Conservation (phyloP, 768 basidiomycete species). For the Obba rivulosa region DNA sequence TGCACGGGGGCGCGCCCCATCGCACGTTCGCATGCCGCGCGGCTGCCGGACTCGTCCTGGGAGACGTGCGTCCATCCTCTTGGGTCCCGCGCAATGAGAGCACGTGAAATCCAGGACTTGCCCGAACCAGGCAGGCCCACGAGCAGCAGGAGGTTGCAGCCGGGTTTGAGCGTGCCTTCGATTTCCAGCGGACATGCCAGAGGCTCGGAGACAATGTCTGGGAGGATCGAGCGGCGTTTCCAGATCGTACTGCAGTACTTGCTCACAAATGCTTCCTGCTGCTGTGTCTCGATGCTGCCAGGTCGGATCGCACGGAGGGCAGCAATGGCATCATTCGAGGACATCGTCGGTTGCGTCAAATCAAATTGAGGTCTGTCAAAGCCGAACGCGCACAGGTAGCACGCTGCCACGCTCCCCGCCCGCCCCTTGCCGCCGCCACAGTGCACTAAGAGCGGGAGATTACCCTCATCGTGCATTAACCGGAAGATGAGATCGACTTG, state of each 20-base stretch:
- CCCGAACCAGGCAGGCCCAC: conserved; percentile 60
- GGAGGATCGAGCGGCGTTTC: conserved; percentile 50
- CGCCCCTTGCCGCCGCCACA: conserved; percentile 62
- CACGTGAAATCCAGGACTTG: conserved; percentile 50
- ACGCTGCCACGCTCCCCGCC: conserved; percentile 57
- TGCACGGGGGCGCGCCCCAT: conserved; percentile 34
- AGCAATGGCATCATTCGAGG: conserved; percentile 43
- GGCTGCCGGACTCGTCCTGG: conserved; percentile 52
- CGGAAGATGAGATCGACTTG: conserved; percentile 54
- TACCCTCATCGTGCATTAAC: conserved; percentile 38
- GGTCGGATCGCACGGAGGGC: conserved; percentile 46
- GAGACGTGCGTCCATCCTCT: conserved; percentile 42
- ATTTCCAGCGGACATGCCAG: conserved; percentile 40
- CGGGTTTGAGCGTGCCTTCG: conserved; percentile 32
- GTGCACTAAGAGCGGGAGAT: conserved; percentile 49
- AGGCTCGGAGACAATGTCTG: conserved; percentile 46
- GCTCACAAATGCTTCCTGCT: conserved; percentile 54
- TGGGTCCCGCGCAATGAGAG: conserved; percentile 40
- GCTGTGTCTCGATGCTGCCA: conserved; percentile 49
- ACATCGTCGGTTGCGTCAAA: conserved; percentile 41
- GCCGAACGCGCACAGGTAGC: conserved; percentile 53
- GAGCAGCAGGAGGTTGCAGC: conserved; percentile 44
- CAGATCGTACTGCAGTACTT: conserved; percentile 54
- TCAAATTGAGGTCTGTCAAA: conserved; percentile 38
- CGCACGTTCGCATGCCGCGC: conserved; percentile 43